phyloP scores from a whole-genome alignment of 1,284 basidiomycete genomes.

The Ustilago trichophora region DNA sequence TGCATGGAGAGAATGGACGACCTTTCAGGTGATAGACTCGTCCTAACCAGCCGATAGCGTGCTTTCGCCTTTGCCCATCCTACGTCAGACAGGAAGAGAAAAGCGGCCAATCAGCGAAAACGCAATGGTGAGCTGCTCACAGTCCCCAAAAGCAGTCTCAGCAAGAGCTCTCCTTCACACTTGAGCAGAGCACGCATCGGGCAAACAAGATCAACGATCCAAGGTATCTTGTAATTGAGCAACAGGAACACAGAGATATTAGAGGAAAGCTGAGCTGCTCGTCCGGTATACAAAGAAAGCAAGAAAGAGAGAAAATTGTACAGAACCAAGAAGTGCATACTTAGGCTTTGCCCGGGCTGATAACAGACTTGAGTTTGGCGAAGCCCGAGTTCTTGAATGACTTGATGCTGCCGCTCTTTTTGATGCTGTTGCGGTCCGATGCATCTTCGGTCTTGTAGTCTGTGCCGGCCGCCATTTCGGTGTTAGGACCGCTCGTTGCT shows the following conservation, averaged over 20 bases:
- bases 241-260: constrained; percentile 4
- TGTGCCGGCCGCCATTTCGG: constrained; percentile 15
- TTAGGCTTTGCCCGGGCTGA: constrained; percentile 30
- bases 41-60: constrained; percentile 8
- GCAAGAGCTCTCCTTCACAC: too few species aligned
- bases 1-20: neutral
- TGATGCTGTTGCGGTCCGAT: constrained; percentile 14
- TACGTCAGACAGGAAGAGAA: too few species aligned
- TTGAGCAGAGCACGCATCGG: too few species aligned
- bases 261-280: constrained; percentile 7
- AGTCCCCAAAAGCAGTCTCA: neutral
- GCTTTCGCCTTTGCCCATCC: neutral
- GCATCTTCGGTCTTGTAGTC: constrained; percentile 34
- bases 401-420: constrained; percentile 36
- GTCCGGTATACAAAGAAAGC: too few species aligned
- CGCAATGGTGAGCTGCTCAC: neutral
- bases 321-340: too few species aligned
- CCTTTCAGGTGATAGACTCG: constrained; percentile 3
- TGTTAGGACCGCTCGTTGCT: constrained; percentile 1
- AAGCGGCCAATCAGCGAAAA: neutral
- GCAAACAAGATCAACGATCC: too few species aligned
- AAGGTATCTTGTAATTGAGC: constrained; percentile 12
- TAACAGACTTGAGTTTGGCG: constrained; percentile 42
- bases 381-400: constrained; percentile 24
- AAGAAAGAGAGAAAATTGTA: too few species aligned